Percentiles rank a stretch among this genome's conserved stretches.
These are phyloP conservation scores for Tuber calosporum DNA, from an alignment of 495 filamentous ascomycete species.

Conservation along the genomic window DNA sequence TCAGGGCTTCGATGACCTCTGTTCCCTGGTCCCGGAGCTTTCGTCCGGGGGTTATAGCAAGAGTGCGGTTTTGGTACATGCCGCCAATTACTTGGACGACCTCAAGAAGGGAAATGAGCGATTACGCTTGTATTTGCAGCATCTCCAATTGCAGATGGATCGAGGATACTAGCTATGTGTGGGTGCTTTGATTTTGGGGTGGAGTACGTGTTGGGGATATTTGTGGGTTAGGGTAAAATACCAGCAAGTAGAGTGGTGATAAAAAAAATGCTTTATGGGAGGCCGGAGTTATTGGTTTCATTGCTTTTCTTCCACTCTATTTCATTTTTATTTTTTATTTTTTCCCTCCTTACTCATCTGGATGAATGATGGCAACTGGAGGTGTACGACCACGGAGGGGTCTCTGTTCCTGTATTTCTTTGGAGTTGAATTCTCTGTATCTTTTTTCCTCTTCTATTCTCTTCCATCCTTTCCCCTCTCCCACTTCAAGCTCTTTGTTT, in stretches of 20 bases:
- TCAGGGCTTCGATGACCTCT: slow-evolving; percentile 66
- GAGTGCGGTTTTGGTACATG: slow-evolving; percentile 63
- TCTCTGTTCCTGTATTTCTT: slow-evolving; percentile 11
- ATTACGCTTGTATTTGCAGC: slow-evolving; percentile 35
- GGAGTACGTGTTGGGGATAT: slow-evolving; percentile 1
- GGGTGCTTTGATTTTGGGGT: background rate
- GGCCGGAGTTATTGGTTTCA: slow-evolving; percentile 39
- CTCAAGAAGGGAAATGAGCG: slow-evolving; percentile 58
- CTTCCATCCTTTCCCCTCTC: slow-evolving; percentile 7
- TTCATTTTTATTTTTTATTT: slow-evolving; percentile 21
- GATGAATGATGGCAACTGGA: slow-evolving; percentile 5
- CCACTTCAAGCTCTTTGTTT: background rate
- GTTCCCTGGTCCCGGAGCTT: slow-evolving; percentile 63
- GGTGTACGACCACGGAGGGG: background rate
- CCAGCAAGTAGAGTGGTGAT: slow-evolving; percentile 15
- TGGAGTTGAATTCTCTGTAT: slow-evolving; percentile 7
- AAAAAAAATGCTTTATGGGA: slow-evolving; percentile 36
- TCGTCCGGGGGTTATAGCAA: slow-evolving; percentile 67
- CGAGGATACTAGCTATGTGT: slow-evolving; percentile 23
- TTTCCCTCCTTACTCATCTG: background rate
- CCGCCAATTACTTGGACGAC: slow-evolving; percentile 66
- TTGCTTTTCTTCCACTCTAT: slow-evolving; percentile 31
- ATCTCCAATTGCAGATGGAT: slow-evolving; percentile 31
- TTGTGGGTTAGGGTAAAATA: slow-evolving; percentile 3
- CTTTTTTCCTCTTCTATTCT: background rate